These are phyloP conservation scores for Saitozyma sp. DNA, from an alignment of 768 basidiomycete genomes.

Conservation along the genomic window DNA sequence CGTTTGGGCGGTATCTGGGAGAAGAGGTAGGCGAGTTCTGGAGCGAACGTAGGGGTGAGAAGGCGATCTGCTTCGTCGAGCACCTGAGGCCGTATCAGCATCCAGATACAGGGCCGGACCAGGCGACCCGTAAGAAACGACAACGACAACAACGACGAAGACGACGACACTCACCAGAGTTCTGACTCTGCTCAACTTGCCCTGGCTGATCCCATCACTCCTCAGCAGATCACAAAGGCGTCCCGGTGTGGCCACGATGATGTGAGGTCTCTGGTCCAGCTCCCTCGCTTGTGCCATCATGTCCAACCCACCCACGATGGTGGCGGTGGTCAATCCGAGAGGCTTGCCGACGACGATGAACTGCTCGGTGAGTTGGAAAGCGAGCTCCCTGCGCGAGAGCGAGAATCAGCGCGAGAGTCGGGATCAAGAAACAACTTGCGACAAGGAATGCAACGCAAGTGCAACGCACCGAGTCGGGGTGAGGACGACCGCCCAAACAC, in stretches of 20 bases:
- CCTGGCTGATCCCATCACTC: constrained; percentile 62
- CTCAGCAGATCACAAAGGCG: constrained; percentile 86
- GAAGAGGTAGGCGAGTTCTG: constrained; percentile 79
- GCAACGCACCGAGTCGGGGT: constrained; percentile 85
- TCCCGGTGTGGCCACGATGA: constrained; percentile 94
- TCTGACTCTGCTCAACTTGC: constrained; percentile 79
- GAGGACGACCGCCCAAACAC: constrained; percentile 86
- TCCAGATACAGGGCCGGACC: neutral
- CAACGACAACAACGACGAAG: no score
- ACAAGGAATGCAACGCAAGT: neutral
- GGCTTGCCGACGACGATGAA: constrained; percentile 85
- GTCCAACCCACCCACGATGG: constrained; percentile 97
- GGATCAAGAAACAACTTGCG: neutral
- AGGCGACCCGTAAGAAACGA: neutral
- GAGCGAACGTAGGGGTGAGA: constrained; percentile 81
- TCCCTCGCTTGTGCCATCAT: constrained; percentile 93
- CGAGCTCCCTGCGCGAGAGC: constrained; percentile 69
- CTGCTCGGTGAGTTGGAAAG: constrained; percentile 96
- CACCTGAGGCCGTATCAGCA: constrained; percentile 59
- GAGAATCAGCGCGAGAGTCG: constrained; percentile 1
- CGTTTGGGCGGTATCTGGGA: constrained; percentile 72
- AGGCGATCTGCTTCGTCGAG: constrained; percentile 96
- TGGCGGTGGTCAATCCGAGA: constrained; percentile 77
- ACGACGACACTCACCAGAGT: constrained; percentile 66
- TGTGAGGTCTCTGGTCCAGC: constrained; percentile 78